Percentiles rank a stretch among this genome's conserved stretches.
Conservation (phyloP, 176 grass and related monocot species). For the Pontederia crassipes region DNA sequence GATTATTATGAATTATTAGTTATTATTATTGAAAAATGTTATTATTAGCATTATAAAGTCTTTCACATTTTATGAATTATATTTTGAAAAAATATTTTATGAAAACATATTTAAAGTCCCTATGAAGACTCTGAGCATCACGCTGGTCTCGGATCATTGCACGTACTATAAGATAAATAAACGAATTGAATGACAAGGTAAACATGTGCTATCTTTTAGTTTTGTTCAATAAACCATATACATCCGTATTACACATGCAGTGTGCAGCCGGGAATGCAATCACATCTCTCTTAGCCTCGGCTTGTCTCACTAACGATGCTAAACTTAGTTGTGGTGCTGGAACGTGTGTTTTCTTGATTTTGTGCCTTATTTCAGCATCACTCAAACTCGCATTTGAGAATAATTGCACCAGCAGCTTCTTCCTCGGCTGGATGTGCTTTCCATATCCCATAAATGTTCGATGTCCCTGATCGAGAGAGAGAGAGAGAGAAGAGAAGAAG, state of each 20-base stretch:
- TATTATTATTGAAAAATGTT: too few relatives aligned
- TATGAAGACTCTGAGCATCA: too few relatives aligned
- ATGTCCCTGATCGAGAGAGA: constrained; percentile 19
- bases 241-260: constrained; percentile 26
- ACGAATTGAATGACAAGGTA: too few relatives aligned
- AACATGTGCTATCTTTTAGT: too few relatives aligned
- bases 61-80: too few relatives aligned
- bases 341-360: constrained; percentile 17
- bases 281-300: constrained; percentile 20
- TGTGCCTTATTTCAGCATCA: constrained; percentile 10
- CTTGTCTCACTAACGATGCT: background rate
- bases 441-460: constrained; percentile 26
- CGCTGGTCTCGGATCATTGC: too few relatives aligned
- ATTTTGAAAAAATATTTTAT: too few relatives aligned
- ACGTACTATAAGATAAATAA: too few relatives aligned
- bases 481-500: background rate
- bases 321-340: background rate
- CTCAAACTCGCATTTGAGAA: constrained; percentile 5
- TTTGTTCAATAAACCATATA: too few relatives aligned
- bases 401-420: constrained; percentile 23
- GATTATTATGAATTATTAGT: too few relatives aligned
- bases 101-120: too few relatives aligned
- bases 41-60: too few relatives aligned
- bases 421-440: constrained; percentile 33
- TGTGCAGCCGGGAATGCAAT: constrained; percentile 23